These are phyloP conservation scores for Eutypella sp. DNA, from an alignment of 2,329 filamentous ascomycete species.

Conservation along the genomic window DNA sequence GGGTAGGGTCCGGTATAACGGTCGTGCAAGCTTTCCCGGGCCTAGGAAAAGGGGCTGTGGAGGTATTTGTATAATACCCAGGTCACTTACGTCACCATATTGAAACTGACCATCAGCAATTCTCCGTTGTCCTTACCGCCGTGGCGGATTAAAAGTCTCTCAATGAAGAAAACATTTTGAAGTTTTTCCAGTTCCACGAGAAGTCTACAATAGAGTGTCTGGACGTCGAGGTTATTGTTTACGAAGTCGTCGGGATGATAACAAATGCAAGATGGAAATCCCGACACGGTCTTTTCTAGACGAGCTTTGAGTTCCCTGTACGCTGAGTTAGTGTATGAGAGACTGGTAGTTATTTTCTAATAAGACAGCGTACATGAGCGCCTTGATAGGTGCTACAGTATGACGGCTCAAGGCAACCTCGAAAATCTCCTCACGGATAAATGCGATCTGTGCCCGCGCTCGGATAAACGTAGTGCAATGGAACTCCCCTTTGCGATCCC, in stretches of 20 bases:
- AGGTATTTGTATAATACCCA: no score
- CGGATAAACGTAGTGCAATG: conserved; percentile 28
- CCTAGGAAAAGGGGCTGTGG: neutral
- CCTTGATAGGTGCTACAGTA: conserved; percentile 31
- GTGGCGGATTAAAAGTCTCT: conserved; percentile 48
- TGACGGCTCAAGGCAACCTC: conserved; percentile 46
- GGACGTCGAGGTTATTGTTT: conserved; percentile 21
- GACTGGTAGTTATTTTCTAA: neutral
- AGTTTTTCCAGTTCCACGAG: conserved; percentile 45
- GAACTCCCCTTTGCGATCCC: conserved; percentile 29
- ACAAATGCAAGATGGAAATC: conserved; percentile 34
- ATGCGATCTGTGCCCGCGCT: conserved; percentile 33
- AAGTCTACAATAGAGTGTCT: conserved; percentile 37
- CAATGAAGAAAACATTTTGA: conserved; percentile 55
- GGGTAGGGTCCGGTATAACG: no score
- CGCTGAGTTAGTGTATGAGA: neutral
- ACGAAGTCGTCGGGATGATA: conserved; percentile 34
- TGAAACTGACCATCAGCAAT: conserved; percentile 39
- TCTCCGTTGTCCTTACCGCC: conserved; percentile 32
- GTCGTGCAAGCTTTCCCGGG: no score
- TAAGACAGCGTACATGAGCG: conserved; percentile 22
- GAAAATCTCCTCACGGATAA: conserved; percentile 54
- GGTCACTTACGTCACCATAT: conserved; percentile 34
- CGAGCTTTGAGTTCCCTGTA: conserved; percentile 32
- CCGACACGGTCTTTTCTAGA: conserved; percentile 26